Evolutionary conservation across 352 stramenopile species (phyloP).

Genomic region (Globisporangium spiculum): DNA sequence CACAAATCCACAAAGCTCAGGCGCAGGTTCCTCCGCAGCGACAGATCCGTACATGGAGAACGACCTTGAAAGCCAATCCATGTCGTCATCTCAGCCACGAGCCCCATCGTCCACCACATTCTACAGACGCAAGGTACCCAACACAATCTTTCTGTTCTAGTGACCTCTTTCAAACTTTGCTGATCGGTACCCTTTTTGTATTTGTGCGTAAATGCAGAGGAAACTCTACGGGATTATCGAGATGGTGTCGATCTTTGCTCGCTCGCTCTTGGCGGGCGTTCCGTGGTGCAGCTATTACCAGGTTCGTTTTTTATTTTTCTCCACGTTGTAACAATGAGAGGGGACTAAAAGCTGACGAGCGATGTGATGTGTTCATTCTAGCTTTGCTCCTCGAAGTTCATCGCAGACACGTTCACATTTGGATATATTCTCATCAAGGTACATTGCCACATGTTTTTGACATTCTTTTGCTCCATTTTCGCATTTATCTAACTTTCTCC

Average conservation of each 20-base stretch:
- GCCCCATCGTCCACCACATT: conserved; percentile 41
- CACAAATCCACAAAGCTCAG: neutral
- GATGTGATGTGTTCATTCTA: conserved; percentile 10
- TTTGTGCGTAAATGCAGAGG: conserved; percentile 18
- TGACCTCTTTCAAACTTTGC: neutral
- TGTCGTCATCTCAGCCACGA: conserved; percentile 17
- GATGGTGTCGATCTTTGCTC: conserved; percentile 64
- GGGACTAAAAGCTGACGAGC: neutral
- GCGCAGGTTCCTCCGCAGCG: neutral
- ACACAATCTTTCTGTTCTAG: neutral
- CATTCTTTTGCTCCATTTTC: too few species aligned
- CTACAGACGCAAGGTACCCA: conserved; percentile 70
- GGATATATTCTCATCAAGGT: conserved; percentile 79
- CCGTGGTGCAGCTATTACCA: conserved; percentile 83
- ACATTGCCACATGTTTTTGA: neutral
- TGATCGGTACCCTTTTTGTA: neutral
- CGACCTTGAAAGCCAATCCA: conserved; percentile 16
- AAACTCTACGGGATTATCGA: conserved; percentile 81
- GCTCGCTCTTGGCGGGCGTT: conserved; percentile 50
- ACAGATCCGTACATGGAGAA: neutral
- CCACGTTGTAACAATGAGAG: neutral
- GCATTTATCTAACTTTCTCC: too few species aligned
- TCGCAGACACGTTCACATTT: conserved; percentile 73
- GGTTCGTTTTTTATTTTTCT: conserved; percentile 10
- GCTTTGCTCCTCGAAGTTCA: conserved; percentile 66